Base-by-base conservation (phyloP, 2,329 filamentous ascomycete species). In the Zymoseptoria crescenta region DNA sequence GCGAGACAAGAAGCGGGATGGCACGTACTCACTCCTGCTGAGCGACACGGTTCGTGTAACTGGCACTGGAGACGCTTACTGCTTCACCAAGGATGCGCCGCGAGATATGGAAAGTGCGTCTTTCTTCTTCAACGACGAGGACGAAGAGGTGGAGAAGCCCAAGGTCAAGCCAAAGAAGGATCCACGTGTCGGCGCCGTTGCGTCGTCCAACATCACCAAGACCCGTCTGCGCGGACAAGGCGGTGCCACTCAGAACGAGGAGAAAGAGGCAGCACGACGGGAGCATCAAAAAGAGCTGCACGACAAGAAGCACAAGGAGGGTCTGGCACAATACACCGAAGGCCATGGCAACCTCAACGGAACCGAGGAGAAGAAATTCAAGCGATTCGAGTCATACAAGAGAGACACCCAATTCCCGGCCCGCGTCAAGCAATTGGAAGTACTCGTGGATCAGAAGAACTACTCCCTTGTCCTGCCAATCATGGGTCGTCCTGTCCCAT, bases 311-410 rank as follows among this genome's bases (percentile, higher is more conserved):
- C 92, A 96, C 69, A 86, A 87, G 67, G 89, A 96, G 68, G 94
- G 94, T 56, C 76, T 96, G 24, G 87, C 86, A 19, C 84, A 91
- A 63, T 99, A 95, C 72, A 85, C 90, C 49, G 91, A 96, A 70
- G 89, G 89, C 0, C 92, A 88, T 0, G 88, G 86, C 59, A 90
- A 87, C 59, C 81, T 93, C 64, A 94, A 96, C 69, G 94, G 93
- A 35, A 86, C 87, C n/a, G 88, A 94, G 65, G 88, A 95, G 73
- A 97, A 97, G 81, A 96, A 93, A 77, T 97, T 99, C 81, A 97
- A 97, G 79, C 89, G 91, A 58, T 99, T 97, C 71, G 94, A 99
- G 75, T 99, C 94, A 0, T 99, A 99, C 79, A 99, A 97, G 80
- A 86, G 93, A 61, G 94, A 97, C 74, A 96, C 95, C 68, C 93